Evolutionary conservation across 2,329 filamentous ascomycete genomes (phyloP), one percentile per base, ranked within the genome.

Genomic region (Paecilomyces niveus): DNA sequence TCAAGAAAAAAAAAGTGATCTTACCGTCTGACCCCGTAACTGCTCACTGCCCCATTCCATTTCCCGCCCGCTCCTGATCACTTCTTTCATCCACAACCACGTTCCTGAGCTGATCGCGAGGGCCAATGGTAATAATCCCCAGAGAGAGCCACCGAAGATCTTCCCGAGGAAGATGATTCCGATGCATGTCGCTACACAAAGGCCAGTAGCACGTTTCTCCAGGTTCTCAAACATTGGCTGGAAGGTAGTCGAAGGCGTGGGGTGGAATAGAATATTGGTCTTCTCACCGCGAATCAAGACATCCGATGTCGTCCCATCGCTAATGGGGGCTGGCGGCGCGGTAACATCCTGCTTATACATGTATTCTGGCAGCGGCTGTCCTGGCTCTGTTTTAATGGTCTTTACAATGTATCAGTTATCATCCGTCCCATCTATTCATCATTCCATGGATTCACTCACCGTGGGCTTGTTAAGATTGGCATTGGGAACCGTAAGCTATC

Each of bases 271-370:
- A 18, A 97, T 87, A 62, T 96, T 97, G 3, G 94, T 97, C 82
- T 94, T 97, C 71, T 97, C 93, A 67, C 92, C 93, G 69, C 92
- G 89, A 59, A 97, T 96, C 2, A 94, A 94, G 1, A 97, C 92
- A 74, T 97, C 94, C 26, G 90, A 92, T 0, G 93, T 97, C 33
- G 88, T 85, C 24, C 91, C 90, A 58, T 87, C 83, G 15, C 87
- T 86, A 21, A 96, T 80, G 0, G 93, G 93, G 64, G 95, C 92
- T 1, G 93, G 93, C 1, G 93, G 93, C 0, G 93, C 90, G 0
- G 91, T 96, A 58, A 96, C 81, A 74, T 97, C 93, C 75, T 97
- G 93, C 9, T 86, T 89, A 58, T 88, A 71, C 63, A 89, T 89
- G 74, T 97, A 97, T 63, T 96, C 89, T 60, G 88, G 83, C 29